Evolutionary conservation across 306 rosid species (phyloP), one percentile per base, ranked within the genome.

Genomic region (Fagus crenata): DNA sequence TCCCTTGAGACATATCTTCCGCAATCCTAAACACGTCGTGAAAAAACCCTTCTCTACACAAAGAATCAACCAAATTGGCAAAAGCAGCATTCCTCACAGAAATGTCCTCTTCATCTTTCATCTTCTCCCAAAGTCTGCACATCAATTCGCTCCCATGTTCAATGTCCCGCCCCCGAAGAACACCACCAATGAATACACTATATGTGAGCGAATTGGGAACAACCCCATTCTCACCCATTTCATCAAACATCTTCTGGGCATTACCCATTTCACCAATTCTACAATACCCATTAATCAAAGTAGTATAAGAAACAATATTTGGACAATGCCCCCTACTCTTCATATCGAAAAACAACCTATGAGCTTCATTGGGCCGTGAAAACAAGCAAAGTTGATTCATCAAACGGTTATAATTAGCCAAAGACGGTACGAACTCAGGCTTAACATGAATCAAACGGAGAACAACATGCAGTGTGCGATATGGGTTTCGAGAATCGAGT

Each of bases 161-260:
- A 59, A 89, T n/a, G 67, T 93, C 92, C 71, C 93, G 77, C 77
- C 63, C 78, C 75, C 40, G 59, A 68, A 89, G 84, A 86, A 86
- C 61, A 6, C 98, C 92, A 4, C 92, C 70, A 67, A 88, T 82
- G 70, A 89, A 68, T 3, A 90, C 85, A 13, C 97, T 88, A 13
- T 78, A 85, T 4, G 92, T 88, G 70, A 92, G 74, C 0, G 97
- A 85, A 85, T 85, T 92, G 3, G 88, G 87, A 53, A 2, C 71
- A 5, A 92, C 84, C 0, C 89, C 91, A 58, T 82, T 78, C 41
- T 81, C 93, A 82, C 73, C 3, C 96, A 94, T 92, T 90, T 92
- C 98, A 33, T 83, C 96, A 35, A 94, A 84, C 92, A 94, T 80
- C 87, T 90, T 90, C 46, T 53, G 77, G 1, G 97, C 96, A 79